phyloP scores from a whole-genome alignment of 108 stramenopile species.

The Pseudonitzschia pungens region DNA sequence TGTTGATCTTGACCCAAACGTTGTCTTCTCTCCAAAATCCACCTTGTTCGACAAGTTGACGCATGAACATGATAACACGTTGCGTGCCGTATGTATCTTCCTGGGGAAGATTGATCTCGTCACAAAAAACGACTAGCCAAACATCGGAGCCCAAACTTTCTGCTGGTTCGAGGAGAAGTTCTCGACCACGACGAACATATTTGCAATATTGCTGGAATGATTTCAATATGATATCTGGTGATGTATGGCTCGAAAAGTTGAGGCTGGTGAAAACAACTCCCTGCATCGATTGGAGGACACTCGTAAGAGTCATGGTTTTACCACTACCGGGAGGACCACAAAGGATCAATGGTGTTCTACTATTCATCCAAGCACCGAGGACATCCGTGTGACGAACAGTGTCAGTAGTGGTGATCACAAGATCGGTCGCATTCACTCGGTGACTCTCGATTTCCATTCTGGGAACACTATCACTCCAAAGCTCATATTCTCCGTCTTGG shows the following conservation, averaged over 20 bases:
- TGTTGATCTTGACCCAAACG: constrained; percentile 89
- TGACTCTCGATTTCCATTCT: constrained; percentile 95
- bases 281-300: constrained; percentile 89
- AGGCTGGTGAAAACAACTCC: constrained; percentile 90
- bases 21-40: constrained; percentile 97
- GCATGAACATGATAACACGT: constrained; percentile 95
- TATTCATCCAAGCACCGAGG: constrained; percentile 90
- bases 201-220: constrained; percentile 93
- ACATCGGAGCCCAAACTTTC: constrained; percentile 73
- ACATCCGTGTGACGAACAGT: constrained; percentile 94
- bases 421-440: constrained; percentile 83
- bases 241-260: constrained; percentile 95
- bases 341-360: constrained; percentile 89
- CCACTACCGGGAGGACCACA: constrained; percentile 98
- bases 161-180: constrained; percentile 75
- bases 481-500: constrained; percentile 92
- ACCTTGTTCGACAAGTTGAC: constrained; percentile 96
- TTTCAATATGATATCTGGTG: constrained; percentile 95
- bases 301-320: constrained; percentile 97
- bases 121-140: constrained; percentile 98
- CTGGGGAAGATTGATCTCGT: constrained; percentile 98
- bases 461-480: constrained; percentile 93
- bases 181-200: constrained; percentile 87
- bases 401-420: constrained; percentile 97
- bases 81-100: constrained; percentile 97